Conservation (phyloP, 2,329 filamentous ascomycete species). For the Fragosphaeria purpurea region DNA sequence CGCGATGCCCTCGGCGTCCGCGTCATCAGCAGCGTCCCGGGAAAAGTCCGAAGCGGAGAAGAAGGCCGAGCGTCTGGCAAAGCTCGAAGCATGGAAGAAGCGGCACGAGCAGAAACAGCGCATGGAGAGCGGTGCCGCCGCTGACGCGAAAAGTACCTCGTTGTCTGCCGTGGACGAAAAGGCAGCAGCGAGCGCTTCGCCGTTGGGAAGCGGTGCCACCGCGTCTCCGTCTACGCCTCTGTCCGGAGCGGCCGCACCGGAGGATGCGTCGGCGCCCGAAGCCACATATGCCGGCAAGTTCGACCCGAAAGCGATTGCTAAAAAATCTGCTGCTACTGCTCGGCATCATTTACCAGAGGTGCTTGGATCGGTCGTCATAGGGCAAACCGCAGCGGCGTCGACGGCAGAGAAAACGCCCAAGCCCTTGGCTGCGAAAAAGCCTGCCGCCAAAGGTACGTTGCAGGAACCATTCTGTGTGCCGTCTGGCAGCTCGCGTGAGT, state of each 20-base stretch:
- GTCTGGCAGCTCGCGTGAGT: no score
- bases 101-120: conserved; percentile 69
- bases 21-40: conserved; percentile 13
- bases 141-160: conserved; percentile 51
- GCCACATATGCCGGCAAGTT: conserved; percentile 67
- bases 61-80: conserved; percentile 70
- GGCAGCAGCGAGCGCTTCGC: conserved; percentile 33
- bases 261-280: conserved; percentile 36
- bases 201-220: conserved; percentile 20
- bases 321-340: conserved; percentile 55
- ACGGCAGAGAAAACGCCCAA: background rate
- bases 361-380: conserved; percentile 35
- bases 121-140: conserved; percentile 58
- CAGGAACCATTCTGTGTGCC: no score
- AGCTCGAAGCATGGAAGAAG: conserved; percentile 85
- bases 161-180: conserved; percentile 65
- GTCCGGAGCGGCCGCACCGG: background rate
- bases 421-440: background rate
- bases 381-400: conserved; percentile 16
- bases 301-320: conserved; percentile 76
- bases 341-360: conserved; percentile 45
- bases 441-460: conserved; percentile 5
- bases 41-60: conserved; percentile 60
- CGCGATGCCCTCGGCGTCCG: no score
- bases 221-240: conserved; percentile 9